Evolutionary conservation across 164 flowering plant species (phyloP).

Genomic region (Umbilicus rupestris): DNA sequence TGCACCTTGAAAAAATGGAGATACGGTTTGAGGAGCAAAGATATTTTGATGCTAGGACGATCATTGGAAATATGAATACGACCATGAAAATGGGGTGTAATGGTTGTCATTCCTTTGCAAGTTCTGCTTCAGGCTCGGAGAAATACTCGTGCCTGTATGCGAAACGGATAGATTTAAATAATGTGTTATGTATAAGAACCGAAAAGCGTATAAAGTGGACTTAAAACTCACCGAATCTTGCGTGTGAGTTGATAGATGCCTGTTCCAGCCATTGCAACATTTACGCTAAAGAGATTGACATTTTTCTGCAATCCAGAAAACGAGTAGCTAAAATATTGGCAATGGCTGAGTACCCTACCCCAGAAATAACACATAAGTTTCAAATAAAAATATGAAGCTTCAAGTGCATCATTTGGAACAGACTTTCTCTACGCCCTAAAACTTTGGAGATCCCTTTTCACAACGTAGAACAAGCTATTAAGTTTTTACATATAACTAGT

Average conservation of each 20-base stretch:
- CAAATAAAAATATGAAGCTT: background rate
- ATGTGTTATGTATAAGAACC: background rate
- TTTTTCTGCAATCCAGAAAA: slow-evolving; percentile 42
- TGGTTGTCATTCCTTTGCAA: slow-evolving; percentile 11
- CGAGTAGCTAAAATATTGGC: background rate
- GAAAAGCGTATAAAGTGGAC: background rate
- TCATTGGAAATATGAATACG: background rate
- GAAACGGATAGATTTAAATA: background rate
- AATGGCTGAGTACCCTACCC: background rate
- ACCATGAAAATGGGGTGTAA: background rate
- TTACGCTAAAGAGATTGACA: slow-evolving; percentile 67
- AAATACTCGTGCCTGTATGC: slow-evolving; percentile 37
- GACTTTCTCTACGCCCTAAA: background rate
- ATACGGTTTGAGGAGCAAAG: no score
- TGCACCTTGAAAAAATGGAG: no score
- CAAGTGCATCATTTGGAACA: background rate
- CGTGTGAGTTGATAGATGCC: slow-evolving; percentile 59
- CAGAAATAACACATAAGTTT: background rate
- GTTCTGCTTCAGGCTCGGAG: slow-evolving; percentile 26
- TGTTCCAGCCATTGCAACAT: slow-evolving; percentile 67
- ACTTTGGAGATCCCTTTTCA: no score
- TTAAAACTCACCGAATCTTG: slow-evolving; percentile 35
- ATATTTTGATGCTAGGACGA: background rate
- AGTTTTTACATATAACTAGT: no score
- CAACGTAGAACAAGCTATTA: no score